phyloP scores from a whole-genome alignment of 2,329 filamentous ascomycete species.

The Penicillium digitatum region DNA sequence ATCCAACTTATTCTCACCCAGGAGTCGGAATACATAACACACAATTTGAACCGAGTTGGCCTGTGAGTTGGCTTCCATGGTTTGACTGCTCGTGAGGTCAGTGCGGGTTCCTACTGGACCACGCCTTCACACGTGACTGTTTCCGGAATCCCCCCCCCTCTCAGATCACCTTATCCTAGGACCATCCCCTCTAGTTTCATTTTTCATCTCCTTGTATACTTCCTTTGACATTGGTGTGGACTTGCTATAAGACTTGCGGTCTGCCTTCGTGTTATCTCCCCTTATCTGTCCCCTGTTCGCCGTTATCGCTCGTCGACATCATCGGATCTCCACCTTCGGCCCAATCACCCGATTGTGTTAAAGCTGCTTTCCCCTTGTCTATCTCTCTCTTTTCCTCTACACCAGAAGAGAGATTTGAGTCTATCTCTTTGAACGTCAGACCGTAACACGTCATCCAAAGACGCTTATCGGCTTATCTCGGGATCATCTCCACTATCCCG shows the following conservation, averaged over 20 bases:
- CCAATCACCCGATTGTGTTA: constrained; percentile 5
- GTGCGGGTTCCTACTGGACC: constrained; percentile 40
- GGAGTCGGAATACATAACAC: constrained; percentile 30
- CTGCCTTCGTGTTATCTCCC: constrained; percentile 8
- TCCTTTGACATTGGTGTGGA: constrained; percentile 25
- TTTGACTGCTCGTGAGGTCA: constrained; percentile 35
- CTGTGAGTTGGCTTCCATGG: constrained; percentile 18
- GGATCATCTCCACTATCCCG: constrained; percentile 1
- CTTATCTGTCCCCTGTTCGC: constrained; percentile 22
- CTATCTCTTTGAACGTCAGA: not conserved
- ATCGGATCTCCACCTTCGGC: constrained; percentile 11
- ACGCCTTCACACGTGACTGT: constrained; percentile 38
- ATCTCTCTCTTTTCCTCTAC: not conserved
- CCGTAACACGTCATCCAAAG: not conserved
- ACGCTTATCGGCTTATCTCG: constrained; percentile 9
- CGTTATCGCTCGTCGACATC: constrained; percentile 43
- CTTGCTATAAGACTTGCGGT: constrained; percentile 9
- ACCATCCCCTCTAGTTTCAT: constrained; percentile 13
- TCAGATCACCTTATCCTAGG: not conserved
- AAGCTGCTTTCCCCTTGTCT: not conserved
- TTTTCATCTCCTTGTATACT: constrained; percentile 10
- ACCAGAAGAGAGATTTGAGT: not conserved
- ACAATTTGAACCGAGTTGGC: constrained; percentile 27
- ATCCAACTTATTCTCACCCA: constrained; percentile 29
- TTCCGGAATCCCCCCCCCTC: constrained; percentile 20